These are phyloP conservation scores for Teunomyces gatunensis DNA, from an alignment of 805 yeast genomes.

Conservation along the genomic window DNA sequence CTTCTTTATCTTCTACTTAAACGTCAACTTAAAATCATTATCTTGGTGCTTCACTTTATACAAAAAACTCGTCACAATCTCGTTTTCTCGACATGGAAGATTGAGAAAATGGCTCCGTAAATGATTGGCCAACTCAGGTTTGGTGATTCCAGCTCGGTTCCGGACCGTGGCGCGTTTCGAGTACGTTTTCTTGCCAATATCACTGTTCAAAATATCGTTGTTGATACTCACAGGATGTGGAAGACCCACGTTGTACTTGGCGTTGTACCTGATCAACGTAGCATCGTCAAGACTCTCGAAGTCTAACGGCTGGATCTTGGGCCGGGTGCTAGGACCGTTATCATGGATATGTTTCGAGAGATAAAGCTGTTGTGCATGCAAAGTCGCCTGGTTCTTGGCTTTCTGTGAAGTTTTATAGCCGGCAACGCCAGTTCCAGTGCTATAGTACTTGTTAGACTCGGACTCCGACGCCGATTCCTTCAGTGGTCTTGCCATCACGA, in stretches of 20 bases:
- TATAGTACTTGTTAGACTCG: constrained; percentile 17
- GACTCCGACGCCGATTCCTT: constrained; percentile 41
- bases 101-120: constrained; percentile 68
- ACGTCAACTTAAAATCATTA: constrained; percentile 39
- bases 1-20: constrained; percentile 21
- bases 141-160: constrained; percentile 44
- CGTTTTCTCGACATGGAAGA: constrained; percentile 69
- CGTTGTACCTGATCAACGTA: constrained; percentile 68
- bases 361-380: constrained; percentile 68
- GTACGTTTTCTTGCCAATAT: constrained; percentile 69
- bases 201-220: constrained; percentile 68
- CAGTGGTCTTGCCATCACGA: constrained; percentile 10
- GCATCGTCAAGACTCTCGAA: constrained; percentile 61
- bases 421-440: constrained; percentile 8
- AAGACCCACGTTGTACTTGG: constrained; percentile 51
- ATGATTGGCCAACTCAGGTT: constrained; percentile 55
- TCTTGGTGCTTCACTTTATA: constrained; percentile 78
- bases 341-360: constrained; percentile 67
- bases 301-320: constrained; percentile 59
- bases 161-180: constrained; percentile 25
- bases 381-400: constrained; percentile 58
- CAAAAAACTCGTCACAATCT: constrained; percentile 81
- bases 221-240: constrained; percentile 63
- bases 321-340: constrained; percentile 64
- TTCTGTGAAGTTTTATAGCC: constrained; percentile 48